phyloP scores from a whole-genome alignment of 1,284 basidiomycete genomes.

The Leccinum pachyderme region DNA sequence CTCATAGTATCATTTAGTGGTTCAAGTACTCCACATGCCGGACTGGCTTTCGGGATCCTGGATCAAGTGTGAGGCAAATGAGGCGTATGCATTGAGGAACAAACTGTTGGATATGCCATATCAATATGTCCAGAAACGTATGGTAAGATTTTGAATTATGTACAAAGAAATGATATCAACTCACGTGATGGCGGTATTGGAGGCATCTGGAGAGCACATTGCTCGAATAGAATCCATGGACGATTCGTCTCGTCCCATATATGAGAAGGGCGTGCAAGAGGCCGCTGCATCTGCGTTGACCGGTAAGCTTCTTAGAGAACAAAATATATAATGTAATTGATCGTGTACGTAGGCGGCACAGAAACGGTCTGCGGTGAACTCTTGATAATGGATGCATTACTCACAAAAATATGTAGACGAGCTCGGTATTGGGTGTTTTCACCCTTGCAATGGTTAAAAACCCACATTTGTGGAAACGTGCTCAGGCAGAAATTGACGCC shows the following conservation, averaged over 20 bases:
- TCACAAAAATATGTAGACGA: background rate
- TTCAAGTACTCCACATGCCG: conserved; percentile 17
- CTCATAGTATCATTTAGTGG: background rate
- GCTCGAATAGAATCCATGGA: conserved; percentile 7
- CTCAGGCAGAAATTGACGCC: background rate
- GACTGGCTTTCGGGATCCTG: conserved; percentile 18
- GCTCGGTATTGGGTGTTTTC: conserved; percentile 16
- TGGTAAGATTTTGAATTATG: conserved; percentile 4
- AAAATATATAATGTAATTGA: background rate
- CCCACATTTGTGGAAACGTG: conserved; percentile 16
- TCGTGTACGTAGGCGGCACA: background rate
- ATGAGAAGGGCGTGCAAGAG: conserved; percentile 10
- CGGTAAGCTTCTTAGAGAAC: conserved; percentile 1
- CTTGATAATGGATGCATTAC: fast-evolving
- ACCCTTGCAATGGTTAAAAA: conserved; percentile 35
- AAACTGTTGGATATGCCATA: conserved; percentile 15
- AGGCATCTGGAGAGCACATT: conserved; percentile 2
- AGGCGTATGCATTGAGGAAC: background rate
- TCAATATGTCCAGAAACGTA: conserved; percentile 5
- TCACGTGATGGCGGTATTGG: background rate
- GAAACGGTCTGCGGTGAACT: conserved; percentile 13
- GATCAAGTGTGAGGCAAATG: conserved; percentile 6
- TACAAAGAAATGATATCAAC: background rate
- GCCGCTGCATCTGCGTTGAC: conserved; percentile 7
- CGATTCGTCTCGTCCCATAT: background rate